Evolutionary conservation across 805 yeast genomes (phyloP).

Genomic region (Scheffersomyces coipomensis): DNA sequence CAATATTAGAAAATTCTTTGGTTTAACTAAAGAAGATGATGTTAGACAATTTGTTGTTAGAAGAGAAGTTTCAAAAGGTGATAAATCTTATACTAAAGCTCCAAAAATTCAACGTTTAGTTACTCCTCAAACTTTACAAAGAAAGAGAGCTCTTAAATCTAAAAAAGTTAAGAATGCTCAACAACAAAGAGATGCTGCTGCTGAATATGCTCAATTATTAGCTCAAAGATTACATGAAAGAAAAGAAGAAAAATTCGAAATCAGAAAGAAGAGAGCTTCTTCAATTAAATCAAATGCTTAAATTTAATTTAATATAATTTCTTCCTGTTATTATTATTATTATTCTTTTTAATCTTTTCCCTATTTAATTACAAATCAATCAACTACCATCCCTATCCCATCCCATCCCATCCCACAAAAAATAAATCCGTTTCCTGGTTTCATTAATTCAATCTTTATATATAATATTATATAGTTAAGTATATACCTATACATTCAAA

Average conservation of each 20-base stretch:
- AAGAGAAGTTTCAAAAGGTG: slow-evolving; percentile 98
- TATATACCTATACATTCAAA: too few relatives aligned
- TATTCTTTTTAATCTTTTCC: too few relatives aligned
- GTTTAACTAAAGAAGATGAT: slow-evolving; percentile 92
- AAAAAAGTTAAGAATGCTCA: slow-evolving; percentile 95
- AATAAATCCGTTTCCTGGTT: too few relatives aligned
- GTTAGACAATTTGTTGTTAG: slow-evolving; percentile 90
- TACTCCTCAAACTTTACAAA: slow-evolving; percentile 98
- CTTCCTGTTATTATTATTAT: slow-evolving; percentile 5
- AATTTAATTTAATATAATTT: slow-evolving; percentile 19
- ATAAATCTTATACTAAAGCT: slow-evolving; percentile 98
- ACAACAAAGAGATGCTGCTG: slow-evolving; percentile 99
- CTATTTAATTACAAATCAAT: too few relatives aligned
- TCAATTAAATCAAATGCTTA: slow-evolving; percentile 78
- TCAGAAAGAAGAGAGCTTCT: slow-evolving; percentile 99
- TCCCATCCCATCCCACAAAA: too few relatives aligned
- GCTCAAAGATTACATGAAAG: slow-evolving; percentile 98
- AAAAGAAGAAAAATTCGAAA: slow-evolving; percentile 98
- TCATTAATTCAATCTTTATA: too few relatives aligned
- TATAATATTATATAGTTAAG: too few relatives aligned
- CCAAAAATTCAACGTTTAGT: slow-evolving; percentile 99
- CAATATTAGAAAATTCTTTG: slow-evolving; percentile 99
- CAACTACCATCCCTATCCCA: too few relatives aligned
- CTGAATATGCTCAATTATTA: slow-evolving; percentile 98
- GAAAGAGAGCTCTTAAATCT: slow-evolving; percentile 96